Evolutionary conservation across 2,329 filamentous ascomycete genomes (phyloP).

Genomic region (Hypocreales sp.): DNA sequence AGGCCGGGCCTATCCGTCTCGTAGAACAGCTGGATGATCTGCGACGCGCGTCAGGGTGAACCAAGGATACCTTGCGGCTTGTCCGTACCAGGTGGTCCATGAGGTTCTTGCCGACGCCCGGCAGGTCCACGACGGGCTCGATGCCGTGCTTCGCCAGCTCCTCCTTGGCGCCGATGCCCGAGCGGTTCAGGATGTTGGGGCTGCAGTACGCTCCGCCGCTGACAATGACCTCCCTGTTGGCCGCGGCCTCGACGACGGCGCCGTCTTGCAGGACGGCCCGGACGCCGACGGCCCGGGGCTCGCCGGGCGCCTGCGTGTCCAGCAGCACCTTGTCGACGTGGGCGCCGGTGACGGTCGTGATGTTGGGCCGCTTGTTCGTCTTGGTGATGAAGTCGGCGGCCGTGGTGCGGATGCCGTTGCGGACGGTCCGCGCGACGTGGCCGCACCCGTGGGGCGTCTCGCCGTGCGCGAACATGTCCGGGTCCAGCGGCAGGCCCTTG

Average conservation of each 20-base stretch:
- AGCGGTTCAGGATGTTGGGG: constrained; percentile 34
- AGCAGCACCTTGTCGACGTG: constrained; percentile 37
- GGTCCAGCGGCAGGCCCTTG: constrained; percentile 35
- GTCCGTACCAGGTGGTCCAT: constrained; percentile 32
- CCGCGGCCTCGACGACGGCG: constrained; percentile 5
- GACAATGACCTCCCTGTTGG: constrained; percentile 22
- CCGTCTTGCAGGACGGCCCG: constrained; percentile 16
- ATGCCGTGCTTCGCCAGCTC: constrained; percentile 27
- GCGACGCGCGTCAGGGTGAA: no score
- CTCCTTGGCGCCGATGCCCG: constrained; percentile 30
- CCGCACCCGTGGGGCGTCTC: constrained; percentile 37
- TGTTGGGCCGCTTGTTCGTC: constrained; percentile 21
- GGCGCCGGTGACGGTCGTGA: constrained; percentile 30
- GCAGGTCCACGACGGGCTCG: constrained; percentile 22
- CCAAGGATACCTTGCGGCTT: no score
- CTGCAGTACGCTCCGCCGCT: constrained; percentile 33
- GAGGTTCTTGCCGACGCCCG: constrained; percentile 34
- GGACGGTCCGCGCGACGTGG: constrained; percentile 35
- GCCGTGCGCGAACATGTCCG: constrained; percentile 41
- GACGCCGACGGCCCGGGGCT: constrained; percentile 29
- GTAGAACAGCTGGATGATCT: constrained; percentile 45
- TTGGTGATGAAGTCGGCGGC: constrained; percentile 35
- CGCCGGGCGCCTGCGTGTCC: constrained; percentile 13
- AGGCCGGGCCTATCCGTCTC: constrained; percentile 34
- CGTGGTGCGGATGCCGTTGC: constrained; percentile 34